Conservation (phyloP, 2,329 filamentous ascomycete species). For the Sporothrix luriei region DNA sequence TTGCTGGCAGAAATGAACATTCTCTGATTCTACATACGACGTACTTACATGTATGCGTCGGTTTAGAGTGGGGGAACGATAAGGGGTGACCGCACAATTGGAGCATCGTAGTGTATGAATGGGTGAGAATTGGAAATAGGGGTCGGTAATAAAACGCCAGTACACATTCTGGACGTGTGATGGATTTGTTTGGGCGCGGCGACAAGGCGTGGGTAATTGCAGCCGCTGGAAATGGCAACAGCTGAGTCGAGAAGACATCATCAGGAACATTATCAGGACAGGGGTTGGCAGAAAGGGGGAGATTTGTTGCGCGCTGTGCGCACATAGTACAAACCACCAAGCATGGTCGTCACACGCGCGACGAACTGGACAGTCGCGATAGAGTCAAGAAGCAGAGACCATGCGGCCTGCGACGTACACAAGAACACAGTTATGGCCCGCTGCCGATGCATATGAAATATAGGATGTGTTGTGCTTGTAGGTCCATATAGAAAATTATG, state of each 20-base stretch:
- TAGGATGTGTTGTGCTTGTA: conserved; percentile 2
- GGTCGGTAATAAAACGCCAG: conserved; percentile 13
- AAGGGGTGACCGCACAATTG: background rate
- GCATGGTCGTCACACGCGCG: no score
- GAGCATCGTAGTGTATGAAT: background rate
- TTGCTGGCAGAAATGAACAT: conserved; percentile 26
- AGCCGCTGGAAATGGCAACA: conserved; percentile 19
- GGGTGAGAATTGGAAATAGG: conserved; percentile 5
- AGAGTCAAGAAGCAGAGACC: no score
- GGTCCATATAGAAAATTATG: background rate
- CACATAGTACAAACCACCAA: no score
- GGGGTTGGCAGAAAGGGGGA: background rate
- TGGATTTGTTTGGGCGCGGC: background rate
- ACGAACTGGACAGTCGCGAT: no score
- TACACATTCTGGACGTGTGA: background rate
- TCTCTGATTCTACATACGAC: no score
- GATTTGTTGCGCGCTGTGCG: background rate
- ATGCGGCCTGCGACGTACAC: no score
- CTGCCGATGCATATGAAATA: background rate
- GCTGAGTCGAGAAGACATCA: conserved; percentile 1
- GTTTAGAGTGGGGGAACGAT: conserved; percentile 26
- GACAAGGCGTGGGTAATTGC: conserved; percentile 22
- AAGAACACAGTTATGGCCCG: background rate
- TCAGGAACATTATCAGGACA: conserved; percentile 8
- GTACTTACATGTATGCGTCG: background rate